Base-by-base conservation (phyloP, 805 yeast genomes). In the Millerozyma miso region DNA sequence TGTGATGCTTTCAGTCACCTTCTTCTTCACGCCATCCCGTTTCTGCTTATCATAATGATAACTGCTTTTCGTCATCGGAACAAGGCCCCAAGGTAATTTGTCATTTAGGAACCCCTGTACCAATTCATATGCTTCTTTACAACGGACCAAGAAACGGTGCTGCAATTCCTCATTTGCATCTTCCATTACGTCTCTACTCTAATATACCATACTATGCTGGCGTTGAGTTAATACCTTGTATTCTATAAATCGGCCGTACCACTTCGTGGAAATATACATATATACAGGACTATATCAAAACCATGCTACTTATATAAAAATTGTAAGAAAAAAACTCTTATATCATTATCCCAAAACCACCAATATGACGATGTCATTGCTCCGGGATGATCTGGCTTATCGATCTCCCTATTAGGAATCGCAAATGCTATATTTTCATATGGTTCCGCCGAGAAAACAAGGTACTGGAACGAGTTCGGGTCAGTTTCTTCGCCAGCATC, bases 381-480 rank as follows among this genome's bases (percentile, higher is more conserved):
- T 3, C 44, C 52, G 19, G 43, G 43, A 3, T 55, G 58, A 3
- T 41, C 42, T 7, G 65, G 65, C 13, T 63, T 69, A 16, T 67
- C 71, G 16, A 69, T 62, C 46, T 75, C 80, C 18, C 80, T 78
- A 13, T 79, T 71, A 1, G 95, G 95, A 10, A 93, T 71, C 45
- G 87, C 82, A 44, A 91, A 68, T 1, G 84, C 85, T 7, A 88
- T 70, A 45, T 83, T 88, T 47, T 88, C 91, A 60, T 88, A 93
- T 1, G 97, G 97, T 58, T 88, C 96, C 2, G 84, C 93, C n/a
- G 89, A 81, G 0, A 90, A 64, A 8, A 90, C 81, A 49, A 93
- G 53, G 58, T 82, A 90, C 62, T 85, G 95, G 61, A 58, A 80
- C 7, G 69, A 65, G 33, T 67, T 62, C 39, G 63, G 54, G n/a